phyloP scores from a whole-genome alignment of 805 yeast genomes.

The Wickerhamiella bombiphila region DNA sequence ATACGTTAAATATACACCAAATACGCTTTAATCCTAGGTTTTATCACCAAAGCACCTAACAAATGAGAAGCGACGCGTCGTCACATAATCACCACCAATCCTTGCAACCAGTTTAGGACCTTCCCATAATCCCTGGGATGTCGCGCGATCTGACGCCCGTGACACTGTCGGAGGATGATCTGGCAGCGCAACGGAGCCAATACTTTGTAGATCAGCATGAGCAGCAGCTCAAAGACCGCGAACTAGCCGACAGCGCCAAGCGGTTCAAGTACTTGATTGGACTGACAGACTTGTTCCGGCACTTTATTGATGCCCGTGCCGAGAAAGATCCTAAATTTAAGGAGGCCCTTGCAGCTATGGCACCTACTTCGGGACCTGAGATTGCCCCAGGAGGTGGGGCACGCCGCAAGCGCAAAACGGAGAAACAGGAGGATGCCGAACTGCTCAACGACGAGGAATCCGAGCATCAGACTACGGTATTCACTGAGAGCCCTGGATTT shows the following conservation, averaged over 20 bases:
- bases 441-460: constrained; percentile 67
- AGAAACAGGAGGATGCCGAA: constrained; percentile 92
- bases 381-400: constrained; percentile 17
- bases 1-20: no score
- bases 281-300: constrained; percentile 73
- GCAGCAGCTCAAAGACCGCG: constrained; percentile 15
- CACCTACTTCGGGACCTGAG: background rate
- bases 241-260: constrained; percentile 50
- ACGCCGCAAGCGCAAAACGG: constrained; percentile 68
- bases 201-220: constrained; percentile 22
- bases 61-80: background rate
- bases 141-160: constrained; percentile 11
- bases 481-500: constrained; percentile 74
- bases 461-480: constrained; percentile 43
- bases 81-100: background rate
- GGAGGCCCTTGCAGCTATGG: constrained; percentile 21
- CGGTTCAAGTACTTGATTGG: constrained; percentile 71
- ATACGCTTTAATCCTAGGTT: no score
- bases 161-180: constrained; percentile 9
- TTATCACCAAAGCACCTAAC: no score
- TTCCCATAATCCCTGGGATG: no score
- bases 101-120: no score
- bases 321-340: constrained; percentile 56
- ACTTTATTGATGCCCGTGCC: constrained; percentile 71
- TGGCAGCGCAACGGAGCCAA: constrained; percentile 16